Base-by-base conservation (phyloP, 1,284 basidiomycete species). In the Garcileccinum viscosum region DNA sequence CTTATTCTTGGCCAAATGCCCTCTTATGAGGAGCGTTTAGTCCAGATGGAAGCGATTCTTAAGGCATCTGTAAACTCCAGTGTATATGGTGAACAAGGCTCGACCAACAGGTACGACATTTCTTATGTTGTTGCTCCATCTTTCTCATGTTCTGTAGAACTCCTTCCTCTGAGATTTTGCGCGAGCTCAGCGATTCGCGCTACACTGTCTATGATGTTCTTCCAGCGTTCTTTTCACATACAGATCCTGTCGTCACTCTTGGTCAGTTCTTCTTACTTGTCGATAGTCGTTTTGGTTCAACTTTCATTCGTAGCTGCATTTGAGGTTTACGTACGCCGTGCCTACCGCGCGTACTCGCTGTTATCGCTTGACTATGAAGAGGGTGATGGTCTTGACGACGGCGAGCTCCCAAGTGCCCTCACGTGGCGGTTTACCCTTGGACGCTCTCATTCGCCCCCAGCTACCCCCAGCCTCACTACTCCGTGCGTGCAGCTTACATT, bases 201-300 rank as follows among this genome's bases (percentile, higher is more conserved):
- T 98, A 97, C 85, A 97, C 95, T 30, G 97, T 99, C 38, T 99
- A 94, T 82, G 97, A 99, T 78, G 98, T 99, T 15, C 88, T 99
- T 68, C 95, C 96, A 22, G 89, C 94, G 17, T 99, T 99, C 89
- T 99, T 99, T 88, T 91, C 90, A 72, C 93, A 96, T 79, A 81
- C 87, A 40, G 95, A 98, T 76, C 88, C 91, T 63, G 92, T 93
- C 87, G 89, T 99, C 70, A 89, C 91, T 33, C 89, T 98, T 61
- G 92, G 93, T 94, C 70, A 63, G 89, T 80, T 15, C 50, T 64
- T 37, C 32, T 15, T 37, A 3, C 42, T 63, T 35, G 33, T 50
- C 44, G 66, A 6, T 44, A 42, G 30, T 63, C 33, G 64, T 63
- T 56, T 56, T 50, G 58, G n/a, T 72, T 69, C 72, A 38, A 63